phyloP scores from a whole-genome alignment of 2,329 filamentous ascomycete species.

The Calonectria honghensis region DNA sequence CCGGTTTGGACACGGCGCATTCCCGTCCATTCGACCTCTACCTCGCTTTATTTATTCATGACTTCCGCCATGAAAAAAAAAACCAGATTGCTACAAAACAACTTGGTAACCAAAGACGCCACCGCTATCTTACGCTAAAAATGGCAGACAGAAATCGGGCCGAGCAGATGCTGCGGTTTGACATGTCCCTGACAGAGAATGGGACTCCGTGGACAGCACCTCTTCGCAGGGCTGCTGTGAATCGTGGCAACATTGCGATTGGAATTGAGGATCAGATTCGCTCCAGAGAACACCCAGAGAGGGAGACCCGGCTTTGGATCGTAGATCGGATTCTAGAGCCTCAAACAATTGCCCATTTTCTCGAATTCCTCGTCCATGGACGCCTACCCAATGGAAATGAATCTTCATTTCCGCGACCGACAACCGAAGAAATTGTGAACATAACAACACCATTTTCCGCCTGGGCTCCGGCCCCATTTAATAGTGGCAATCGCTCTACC shows the following conservation, averaged over 20 bases:
- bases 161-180: slow-evolving; percentile 2
- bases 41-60: background rate
- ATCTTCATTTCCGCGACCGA: background rate
- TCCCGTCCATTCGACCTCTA: background rate
- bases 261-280: background rate
- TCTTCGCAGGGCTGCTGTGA: background rate
- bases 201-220: background rate
- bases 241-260: background rate
- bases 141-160: slow-evolving; percentile 11
- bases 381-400: background rate
- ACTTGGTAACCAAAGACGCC: background rate
- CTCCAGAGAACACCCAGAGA: background rate
- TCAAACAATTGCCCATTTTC: background rate
- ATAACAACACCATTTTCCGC: background rate
- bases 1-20: background rate
- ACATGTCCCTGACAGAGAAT: background rate
- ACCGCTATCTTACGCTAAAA: background rate
- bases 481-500: background rate
- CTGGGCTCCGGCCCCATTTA: slow-evolving; percentile 10
- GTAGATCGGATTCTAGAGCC: slow-evolving; percentile 10
- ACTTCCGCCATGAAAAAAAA: background rate
- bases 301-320: background rate
- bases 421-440: background rate
- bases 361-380: background rate
- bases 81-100: background rate